phyloP scores from a whole-genome alignment of 768 basidiomycete genomes.

The Lactifluus rugatus region DNA sequence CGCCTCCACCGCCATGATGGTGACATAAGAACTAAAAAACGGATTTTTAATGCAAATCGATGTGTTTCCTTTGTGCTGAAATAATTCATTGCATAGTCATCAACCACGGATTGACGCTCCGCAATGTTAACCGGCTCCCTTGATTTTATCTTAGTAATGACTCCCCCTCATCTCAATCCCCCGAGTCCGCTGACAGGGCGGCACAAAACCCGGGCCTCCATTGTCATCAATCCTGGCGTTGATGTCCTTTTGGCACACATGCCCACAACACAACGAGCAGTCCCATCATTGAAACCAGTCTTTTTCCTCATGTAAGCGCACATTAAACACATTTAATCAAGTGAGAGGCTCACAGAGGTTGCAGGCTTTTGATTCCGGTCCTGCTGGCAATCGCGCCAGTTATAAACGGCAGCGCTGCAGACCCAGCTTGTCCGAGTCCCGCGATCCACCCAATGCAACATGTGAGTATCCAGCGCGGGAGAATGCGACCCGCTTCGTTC shows the following conservation, averaged over 20 bases:
- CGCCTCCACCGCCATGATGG: not conserved
- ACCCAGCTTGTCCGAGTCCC: constrained; percentile 42
- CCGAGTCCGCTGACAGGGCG: not conserved
- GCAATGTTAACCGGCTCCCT: not conserved
- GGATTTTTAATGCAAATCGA: not conserved
- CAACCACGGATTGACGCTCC: not conserved
- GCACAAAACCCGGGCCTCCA: not conserved
- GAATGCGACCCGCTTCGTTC: constrained; percentile 32
- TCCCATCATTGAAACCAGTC: constrained; percentile 34
- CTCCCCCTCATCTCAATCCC: not conserved
- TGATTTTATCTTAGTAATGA: not conserved
- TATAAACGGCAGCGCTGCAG: constrained; percentile 42
- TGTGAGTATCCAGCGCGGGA: constrained; percentile 37
- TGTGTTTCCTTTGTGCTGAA: not conserved
- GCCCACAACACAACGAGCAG: constrained; percentile 36
- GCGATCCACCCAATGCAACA: constrained; percentile 42
- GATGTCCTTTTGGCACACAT: constrained; percentile 28
- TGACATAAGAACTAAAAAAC: not conserved
- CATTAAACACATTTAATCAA: not conserved
- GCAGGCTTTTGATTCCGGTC: constrained; percentile 36
- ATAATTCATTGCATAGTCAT: not conserved
- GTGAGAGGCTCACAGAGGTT: constrained; percentile 36
- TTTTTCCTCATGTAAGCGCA: constrained; percentile 4
- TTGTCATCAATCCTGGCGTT: constrained; percentile 6
- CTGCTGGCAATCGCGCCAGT: constrained; percentile 36